These are phyloP conservation scores for Caulochytrium protostelioides DNA, from an alignment of 371 early-diverging fungal species.

Conservation along the genomic window DNA sequence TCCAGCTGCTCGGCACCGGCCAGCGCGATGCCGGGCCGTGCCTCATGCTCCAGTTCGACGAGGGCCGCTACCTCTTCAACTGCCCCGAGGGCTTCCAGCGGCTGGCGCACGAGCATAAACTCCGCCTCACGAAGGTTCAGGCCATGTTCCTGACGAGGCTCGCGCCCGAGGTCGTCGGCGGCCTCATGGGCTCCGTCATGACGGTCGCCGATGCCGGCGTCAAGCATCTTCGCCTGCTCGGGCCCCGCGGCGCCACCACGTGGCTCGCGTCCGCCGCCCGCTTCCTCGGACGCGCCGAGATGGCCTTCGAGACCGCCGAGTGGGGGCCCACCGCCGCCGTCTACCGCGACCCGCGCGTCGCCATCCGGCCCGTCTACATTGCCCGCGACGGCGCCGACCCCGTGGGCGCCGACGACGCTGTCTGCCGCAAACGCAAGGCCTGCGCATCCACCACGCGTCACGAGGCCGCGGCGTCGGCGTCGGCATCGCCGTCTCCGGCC, in stretches of 20 bases:
- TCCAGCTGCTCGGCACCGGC: conserved; percentile 52
- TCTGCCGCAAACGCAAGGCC: neutral
- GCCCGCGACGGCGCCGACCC: neutral
- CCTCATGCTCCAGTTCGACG: conserved; percentile 53
- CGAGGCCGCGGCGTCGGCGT: neutral
- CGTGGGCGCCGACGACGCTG: neutral
- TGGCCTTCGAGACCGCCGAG: neutral
- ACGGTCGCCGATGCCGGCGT: conserved; percentile 62
- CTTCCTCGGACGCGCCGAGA: neutral
- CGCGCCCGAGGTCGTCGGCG: conserved; percentile 64
- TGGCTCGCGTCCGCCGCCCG: too few relatives aligned
- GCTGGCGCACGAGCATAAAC: conserved; percentile 48
- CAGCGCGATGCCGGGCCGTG: conserved; percentile 45
- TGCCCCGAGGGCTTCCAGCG: conserved; percentile 87
- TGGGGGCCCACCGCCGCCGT: neutral
- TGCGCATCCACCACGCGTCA: neutral
- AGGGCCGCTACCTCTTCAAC: conserved; percentile 74
- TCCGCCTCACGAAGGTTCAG: conserved; percentile 39
- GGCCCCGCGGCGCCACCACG: too few relatives aligned
- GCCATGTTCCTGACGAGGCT: conserved; percentile 57
- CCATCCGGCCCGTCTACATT: neutral
- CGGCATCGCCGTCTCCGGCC: conserved; percentile 35
- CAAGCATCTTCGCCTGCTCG: conserved; percentile 33
- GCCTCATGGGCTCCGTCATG: conserved; percentile 79
- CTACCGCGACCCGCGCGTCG: neutral